Percentiles rank a stretch among this genome's conserved stretches.
phyloP scores from a whole-genome alignment of 1,139 yeast genomes.

The Pichia sp. region DNA sequence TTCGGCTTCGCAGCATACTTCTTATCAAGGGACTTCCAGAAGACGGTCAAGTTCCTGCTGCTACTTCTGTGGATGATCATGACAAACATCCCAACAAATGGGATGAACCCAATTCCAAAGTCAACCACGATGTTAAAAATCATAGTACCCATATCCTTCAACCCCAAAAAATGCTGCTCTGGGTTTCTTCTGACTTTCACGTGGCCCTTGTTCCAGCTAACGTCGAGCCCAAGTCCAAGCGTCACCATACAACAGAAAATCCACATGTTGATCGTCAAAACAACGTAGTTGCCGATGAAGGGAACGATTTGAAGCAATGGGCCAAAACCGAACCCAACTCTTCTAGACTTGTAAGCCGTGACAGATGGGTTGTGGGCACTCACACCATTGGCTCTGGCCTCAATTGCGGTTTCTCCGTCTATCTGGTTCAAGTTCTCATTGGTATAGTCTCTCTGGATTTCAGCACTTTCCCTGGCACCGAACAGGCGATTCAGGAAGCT shows the following conservation, averaged over 20 bases:
- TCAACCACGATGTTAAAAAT: slow-evolving; percentile 58
- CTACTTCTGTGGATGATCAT: slow-evolving; percentile 70
- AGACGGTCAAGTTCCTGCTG: slow-evolving; percentile 47
- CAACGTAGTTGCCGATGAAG: slow-evolving; percentile 27
- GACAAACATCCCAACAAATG: slow-evolving; percentile 66
- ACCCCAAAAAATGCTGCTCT: neutral
- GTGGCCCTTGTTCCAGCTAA: neutral
- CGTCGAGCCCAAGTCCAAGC: slow-evolving; percentile 48
- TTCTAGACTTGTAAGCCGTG: slow-evolving; percentile 5
- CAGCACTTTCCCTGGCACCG: slow-evolving; percentile 6
- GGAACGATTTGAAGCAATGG: slow-evolving; percentile 70
- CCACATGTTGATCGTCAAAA: slow-evolving; percentile 39
- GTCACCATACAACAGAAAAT: slow-evolving; percentile 48
- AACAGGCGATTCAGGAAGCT: slow-evolving; percentile 9
- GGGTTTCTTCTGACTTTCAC: neutral
- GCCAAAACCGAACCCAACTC: slow-evolving; percentile 59
- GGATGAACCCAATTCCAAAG: slow-evolving; percentile 65
- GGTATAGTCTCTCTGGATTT: slow-evolving; percentile 1
- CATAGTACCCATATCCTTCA: slow-evolving; percentile 45
- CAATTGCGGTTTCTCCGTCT: neutral
- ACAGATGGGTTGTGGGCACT: neutral
- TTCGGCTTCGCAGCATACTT: neutral
- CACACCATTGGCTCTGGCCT: neutral
- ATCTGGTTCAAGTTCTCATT: neutral
- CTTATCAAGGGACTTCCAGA: slow-evolving; percentile 15